Conservation (phyloP, 192 early-diverging fungal genomes). For the Podila verticillata region DNA sequence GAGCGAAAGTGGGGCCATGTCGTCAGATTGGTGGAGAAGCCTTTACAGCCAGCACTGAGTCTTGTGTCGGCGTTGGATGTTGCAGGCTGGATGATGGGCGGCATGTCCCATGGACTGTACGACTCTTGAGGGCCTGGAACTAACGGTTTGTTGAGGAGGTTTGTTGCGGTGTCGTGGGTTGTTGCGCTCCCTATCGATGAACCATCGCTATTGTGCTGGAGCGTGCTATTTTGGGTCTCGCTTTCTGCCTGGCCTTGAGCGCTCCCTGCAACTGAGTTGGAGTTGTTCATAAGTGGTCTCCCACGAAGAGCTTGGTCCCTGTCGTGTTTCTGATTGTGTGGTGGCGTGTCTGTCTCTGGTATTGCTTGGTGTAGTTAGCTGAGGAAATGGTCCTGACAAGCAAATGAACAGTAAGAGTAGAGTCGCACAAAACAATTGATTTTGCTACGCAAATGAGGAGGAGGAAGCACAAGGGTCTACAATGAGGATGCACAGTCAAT, state of each 20-base stretch:
- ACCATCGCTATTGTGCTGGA: not conserved
- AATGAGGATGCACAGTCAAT: too few species aligned
- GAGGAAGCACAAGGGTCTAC: too few species aligned
- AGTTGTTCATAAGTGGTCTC: not conserved
- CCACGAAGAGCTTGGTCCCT: not conserved
- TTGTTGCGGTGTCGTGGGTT: not conserved
- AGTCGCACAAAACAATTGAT: too few species aligned
- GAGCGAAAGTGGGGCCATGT: conserved; percentile 47
- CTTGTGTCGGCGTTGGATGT: not conserved
- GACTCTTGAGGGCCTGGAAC: conserved; percentile 12
- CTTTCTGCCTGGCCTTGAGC: not conserved
- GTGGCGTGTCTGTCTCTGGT: not conserved
- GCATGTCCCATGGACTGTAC: conserved; percentile 51
- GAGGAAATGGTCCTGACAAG: too few species aligned
- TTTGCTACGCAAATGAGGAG: too few species aligned
- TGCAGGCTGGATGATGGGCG: conserved; percentile 35
- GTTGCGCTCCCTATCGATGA: not conserved
- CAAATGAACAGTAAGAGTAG: too few species aligned
- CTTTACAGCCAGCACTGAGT: conserved; percentile 20
- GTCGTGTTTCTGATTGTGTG: not conserved
- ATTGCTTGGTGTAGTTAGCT: too few species aligned
- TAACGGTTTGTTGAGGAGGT: conserved; percentile 5
- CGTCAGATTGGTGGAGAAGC: conserved; percentile 32
- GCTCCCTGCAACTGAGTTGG: not conserved
- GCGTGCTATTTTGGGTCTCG: not conserved